A percentile compares a stretch with the other conserved stretches of the same genome.
Evolutionary conservation across 768 basidiomycete genomes (phyloP).

Genomic region (Agrocybe praecox): DNA sequence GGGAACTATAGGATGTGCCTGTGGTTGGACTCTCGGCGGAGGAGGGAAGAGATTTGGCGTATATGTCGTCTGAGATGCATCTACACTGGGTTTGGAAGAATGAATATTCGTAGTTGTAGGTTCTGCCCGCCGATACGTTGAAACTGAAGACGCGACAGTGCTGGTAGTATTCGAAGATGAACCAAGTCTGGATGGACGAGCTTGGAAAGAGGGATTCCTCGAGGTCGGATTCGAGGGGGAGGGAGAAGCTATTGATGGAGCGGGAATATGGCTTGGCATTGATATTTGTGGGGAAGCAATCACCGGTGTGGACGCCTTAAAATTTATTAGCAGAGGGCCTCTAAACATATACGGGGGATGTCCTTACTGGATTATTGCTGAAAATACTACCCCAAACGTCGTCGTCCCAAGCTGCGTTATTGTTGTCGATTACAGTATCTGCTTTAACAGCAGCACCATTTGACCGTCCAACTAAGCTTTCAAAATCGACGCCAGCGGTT

Average conservation of each 20-base stretch:
- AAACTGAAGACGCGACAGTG: constrained; percentile 12
- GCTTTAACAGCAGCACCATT: constrained; percentile 47
- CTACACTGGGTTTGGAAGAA: constrained; percentile 7
- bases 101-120: constrained; percentile 6
- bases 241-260: constrained; percentile 11
- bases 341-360: not conserved
- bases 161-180: constrained; percentile 30
- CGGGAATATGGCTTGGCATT: constrained; percentile 7
- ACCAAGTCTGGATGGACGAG: constrained; percentile 42
- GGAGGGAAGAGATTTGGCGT: constrained; percentile 17
- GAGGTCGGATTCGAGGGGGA: constrained; percentile 20
- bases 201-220: constrained; percentile 29
- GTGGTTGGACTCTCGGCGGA: constrained; percentile 10
- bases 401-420: constrained; percentile 67
- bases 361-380: constrained; percentile 36
- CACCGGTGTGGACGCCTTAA: constrained; percentile 12
- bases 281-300: constrained; percentile 23
- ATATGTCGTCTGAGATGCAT: constrained; percentile 11
- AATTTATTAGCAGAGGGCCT: not conserved
- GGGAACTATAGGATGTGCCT: constrained; percentile 5
- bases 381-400: constrained; percentile 87
- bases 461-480: constrained; percentile 74
- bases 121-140: constrained; percentile 5
- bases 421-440: constrained; percentile 36
- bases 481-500: constrained; percentile 65